A percentile compares a stretch with the other conserved stretches of the same genome.
phyloP scores from a whole-genome alignment of 2,329 filamentous ascomycete genomes.

The Fusarium sp. region DNA sequence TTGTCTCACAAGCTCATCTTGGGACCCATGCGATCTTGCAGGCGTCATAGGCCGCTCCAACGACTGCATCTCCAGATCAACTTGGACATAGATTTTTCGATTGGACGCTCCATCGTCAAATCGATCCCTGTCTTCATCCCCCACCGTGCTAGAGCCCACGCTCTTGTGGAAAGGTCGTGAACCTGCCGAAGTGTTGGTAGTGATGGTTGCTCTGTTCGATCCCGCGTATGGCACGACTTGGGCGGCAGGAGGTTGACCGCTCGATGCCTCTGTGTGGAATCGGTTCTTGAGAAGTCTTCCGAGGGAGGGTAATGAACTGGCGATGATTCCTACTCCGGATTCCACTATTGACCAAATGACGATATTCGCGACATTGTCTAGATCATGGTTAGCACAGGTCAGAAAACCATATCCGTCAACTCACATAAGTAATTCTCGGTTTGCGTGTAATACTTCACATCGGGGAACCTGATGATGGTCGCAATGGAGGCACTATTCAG shows the following conservation, averaged over 20 bases:
- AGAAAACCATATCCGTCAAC: neutral
- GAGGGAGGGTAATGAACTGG: slow-evolving; percentile 22
- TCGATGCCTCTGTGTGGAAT: neutral
- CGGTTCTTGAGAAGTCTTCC: slow-evolving; percentile 13
- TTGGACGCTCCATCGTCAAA: neutral
- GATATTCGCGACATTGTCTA: slow-evolving; percentile 23
- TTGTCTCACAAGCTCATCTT: neutral
- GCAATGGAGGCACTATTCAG: slow-evolving; percentile 20
- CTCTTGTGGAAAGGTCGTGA: neutral
- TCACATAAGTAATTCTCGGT: slow-evolving; percentile 12
- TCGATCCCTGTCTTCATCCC: neutral
- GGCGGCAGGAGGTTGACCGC: neutral
- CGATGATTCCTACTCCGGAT: slow-evolving; percentile 31
- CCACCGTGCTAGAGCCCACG: neutral
- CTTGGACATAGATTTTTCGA: neutral
- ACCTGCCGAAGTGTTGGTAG: neutral
- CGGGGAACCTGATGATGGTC: slow-evolving; percentile 28
- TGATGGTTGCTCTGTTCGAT: neutral
- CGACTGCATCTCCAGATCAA: neutral
- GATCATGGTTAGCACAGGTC: neutral
- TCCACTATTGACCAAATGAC: slow-evolving; percentile 30
- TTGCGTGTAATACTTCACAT: slow-evolving; percentile 12
- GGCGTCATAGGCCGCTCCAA: neutral
- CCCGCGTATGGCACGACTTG: neutral
- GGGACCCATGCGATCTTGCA: neutral